phyloP scores from a whole-genome alignment of 129 eudicot species.

The Apium graveolens region DNA sequence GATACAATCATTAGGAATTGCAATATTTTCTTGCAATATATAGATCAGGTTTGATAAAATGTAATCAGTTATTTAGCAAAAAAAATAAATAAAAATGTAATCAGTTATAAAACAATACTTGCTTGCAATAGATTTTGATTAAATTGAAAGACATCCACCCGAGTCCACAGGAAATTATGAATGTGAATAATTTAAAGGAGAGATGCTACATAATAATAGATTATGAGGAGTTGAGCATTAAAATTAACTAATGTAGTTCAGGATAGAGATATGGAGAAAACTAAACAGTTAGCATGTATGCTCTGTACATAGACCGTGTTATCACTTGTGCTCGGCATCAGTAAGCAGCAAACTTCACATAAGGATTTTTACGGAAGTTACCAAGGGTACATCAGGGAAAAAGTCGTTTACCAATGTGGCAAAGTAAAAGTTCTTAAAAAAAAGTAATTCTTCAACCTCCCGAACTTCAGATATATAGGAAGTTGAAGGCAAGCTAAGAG shows the following conservation, averaged over 20 bases:
- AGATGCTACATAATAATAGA: neutral
- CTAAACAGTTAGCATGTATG: neutral
- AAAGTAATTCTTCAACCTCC: too few species aligned
- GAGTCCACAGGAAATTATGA: neutral
- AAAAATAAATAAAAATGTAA: too few species aligned
- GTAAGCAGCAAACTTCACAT: neutral
- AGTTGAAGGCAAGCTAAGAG: neutral
- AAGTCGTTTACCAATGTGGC: too few species aligned
- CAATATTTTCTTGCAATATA: neutral
- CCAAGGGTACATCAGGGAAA: neutral
- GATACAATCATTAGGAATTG: neutral
- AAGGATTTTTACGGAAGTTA: neutral
- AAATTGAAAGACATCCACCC: neutral
- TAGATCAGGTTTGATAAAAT: too few species aligned
- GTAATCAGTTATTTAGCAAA: too few species aligned
- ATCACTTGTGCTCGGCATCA: neutral
- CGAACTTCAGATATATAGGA: neutral
- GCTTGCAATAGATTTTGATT: neutral
- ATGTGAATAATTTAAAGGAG: neutral
- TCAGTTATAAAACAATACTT: neutral
- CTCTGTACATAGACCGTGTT: neutral
- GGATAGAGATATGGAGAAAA: neutral
- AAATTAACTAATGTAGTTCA: neutral
- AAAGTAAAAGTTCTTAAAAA: too few species aligned
- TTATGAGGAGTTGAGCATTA: too few species aligned